These are phyloP conservation scores for Candida sithepensis DNA, from an alignment of 805 yeast genomes.

Conservation along the genomic window DNA sequence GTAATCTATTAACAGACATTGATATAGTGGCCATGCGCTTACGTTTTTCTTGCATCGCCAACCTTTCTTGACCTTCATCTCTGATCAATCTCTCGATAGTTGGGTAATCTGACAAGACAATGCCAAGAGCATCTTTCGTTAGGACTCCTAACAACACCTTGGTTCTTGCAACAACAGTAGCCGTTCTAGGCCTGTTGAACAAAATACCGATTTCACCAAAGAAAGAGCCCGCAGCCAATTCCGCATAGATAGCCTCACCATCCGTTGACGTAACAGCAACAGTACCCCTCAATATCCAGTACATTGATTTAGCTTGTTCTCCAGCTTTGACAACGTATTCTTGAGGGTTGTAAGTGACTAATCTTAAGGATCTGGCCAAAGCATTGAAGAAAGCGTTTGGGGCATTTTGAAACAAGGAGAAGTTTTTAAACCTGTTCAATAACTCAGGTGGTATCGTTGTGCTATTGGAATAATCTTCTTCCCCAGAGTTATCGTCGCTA, in stretches of 20 bases:
- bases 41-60: slow-evolving; percentile 66
- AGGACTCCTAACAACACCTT: slow-evolving; percentile 65
- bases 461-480: slow-evolving; percentile 20
- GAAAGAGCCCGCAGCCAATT: slow-evolving; percentile 62
- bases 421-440: slow-evolving; percentile 49
- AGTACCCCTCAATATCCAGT: slow-evolving; percentile 73
- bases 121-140: slow-evolving; percentile 58
- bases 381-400: slow-evolving; percentile 61
- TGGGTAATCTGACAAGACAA: slow-evolving; percentile 61
- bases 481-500: slow-evolving; percentile 24
- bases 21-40: slow-evolving; percentile 39
- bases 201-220: slow-evolving; percentile 80
- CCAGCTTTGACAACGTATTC: slow-evolving; percentile 68
- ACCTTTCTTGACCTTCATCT: slow-evolving; percentile 76
- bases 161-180: slow-evolving; percentile 69
- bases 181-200: slow-evolving; percentile 73
- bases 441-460: slow-evolving; percentile 48
- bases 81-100: slow-evolving; percentile 62
- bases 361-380: slow-evolving; percentile 52
- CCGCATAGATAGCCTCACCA: slow-evolving; percentile 73
- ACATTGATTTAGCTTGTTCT: slow-evolving; percentile 72
- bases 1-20: slow-evolving; percentile 13
- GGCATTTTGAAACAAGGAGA: slow-evolving; percentile 64
- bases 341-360: slow-evolving; percentile 63
- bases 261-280: slow-evolving; percentile 76